Conservation (phyloP, 352 stramenopile species). For the Globisporangium uncinulatum region DNA sequence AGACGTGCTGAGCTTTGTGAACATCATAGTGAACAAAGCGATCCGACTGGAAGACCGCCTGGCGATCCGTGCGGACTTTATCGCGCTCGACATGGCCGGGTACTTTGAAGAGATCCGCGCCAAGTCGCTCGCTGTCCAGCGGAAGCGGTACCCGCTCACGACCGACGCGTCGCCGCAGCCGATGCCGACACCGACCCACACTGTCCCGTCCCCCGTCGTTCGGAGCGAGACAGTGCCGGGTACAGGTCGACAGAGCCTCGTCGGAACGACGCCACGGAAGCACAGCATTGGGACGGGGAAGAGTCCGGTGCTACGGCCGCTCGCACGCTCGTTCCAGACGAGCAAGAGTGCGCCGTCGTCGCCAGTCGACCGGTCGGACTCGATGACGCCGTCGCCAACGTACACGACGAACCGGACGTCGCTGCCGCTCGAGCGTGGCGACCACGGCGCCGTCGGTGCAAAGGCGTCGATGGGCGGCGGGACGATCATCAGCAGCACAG, state of each 20-base stretch:
- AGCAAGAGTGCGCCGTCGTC: slow-evolving; percentile 54
- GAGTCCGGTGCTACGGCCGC: slow-evolving; percentile 9
- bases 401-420: slow-evolving; percentile 11
- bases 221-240: slow-evolving; percentile 6
- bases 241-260: slow-evolving; percentile 1
- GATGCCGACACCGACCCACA: slow-evolving; percentile 3
- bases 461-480: slow-evolving; percentile 11
- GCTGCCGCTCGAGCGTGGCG: slow-evolving; percentile 12
- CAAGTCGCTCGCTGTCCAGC: slow-evolving; percentile 75
- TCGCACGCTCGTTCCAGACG: slow-evolving; percentile 7
- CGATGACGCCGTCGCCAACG: slow-evolving; percentile 12
- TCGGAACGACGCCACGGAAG: background rate
- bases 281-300: slow-evolving; percentile 6
- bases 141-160: slow-evolving; percentile 54
- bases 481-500: slow-evolving; percentile 63
- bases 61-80: slow-evolving; percentile 80
- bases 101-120: slow-evolving; percentile 86
- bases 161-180: slow-evolving; percentile 19
- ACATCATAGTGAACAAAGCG: slow-evolving; percentile 88
- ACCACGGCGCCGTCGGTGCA: background rate
- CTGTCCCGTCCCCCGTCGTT: slow-evolving; percentile 5
- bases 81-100: slow-evolving; percentile 76
- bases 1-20: slow-evolving; percentile 85
- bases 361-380: slow-evolving; percentile 29
- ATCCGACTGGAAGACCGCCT: slow-evolving; percentile 77